These are phyloP conservation scores for Blastocystis sp. DNA, from an alignment of 352 stramenopile species.

Conservation along the genomic window DNA sequence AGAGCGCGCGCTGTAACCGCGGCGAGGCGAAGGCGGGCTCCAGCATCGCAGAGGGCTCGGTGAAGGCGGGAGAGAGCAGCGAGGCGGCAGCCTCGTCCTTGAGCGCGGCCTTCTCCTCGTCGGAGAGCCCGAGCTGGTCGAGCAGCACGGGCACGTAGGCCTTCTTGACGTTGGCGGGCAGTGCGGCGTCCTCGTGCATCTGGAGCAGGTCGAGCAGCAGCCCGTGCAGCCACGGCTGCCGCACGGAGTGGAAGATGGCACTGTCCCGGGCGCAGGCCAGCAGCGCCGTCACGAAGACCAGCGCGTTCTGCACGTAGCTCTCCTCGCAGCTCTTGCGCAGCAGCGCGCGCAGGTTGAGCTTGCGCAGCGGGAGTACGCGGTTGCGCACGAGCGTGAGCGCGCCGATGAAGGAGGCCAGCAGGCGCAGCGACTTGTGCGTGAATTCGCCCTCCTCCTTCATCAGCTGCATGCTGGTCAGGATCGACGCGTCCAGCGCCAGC, in stretches of 20 bases:
- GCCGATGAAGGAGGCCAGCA: slow-evolving; percentile 15
- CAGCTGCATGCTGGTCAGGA: not conserved
- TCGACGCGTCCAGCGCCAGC: slow-evolving; percentile 23
- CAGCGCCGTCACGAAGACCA: not conserved
- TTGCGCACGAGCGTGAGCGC: slow-evolving; percentile 11
- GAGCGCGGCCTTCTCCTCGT: not conserved
- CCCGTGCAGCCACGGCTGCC: slow-evolving; percentile 31
- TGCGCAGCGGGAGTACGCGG: slow-evolving; percentile 25
- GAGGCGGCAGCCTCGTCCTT: not conserved
- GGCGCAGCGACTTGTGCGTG: not conserved
- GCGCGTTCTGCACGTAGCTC: not conserved
- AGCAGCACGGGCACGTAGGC: slow-evolving; percentile 5
- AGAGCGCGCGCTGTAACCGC: not conserved
- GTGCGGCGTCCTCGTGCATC: slow-evolving; percentile 1
- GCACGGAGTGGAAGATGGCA: not conserved
- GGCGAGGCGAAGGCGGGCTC: not conserved
- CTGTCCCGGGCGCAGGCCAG: not conserved
- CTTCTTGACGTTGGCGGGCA: not conserved
- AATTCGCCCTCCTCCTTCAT: not conserved
- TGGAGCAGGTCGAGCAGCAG: not conserved
- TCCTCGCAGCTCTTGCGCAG: not conserved
- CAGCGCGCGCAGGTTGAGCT: slow-evolving; percentile 15
- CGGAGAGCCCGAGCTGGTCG: not conserved
- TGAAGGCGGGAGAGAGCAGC: not conserved
- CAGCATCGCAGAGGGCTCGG: not conserved